Evolutionary conservation across 2,329 filamentous ascomycete genomes (phyloP).

Genomic region (Ilyonectria mors-panacis): DNA sequence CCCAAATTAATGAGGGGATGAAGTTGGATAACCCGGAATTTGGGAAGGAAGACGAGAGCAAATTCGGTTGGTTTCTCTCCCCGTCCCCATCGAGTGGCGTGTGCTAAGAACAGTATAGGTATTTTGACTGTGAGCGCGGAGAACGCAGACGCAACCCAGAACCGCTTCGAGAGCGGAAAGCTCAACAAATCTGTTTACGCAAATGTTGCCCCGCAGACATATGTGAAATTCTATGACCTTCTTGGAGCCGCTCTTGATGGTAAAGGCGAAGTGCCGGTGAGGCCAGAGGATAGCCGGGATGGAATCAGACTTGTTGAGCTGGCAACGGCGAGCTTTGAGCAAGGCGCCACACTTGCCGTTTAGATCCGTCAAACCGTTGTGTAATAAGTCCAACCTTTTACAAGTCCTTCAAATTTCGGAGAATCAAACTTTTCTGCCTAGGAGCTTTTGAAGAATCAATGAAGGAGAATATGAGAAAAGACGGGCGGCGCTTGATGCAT

Average conservation of each 20-base stretch:
- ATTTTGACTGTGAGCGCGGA: neutral
- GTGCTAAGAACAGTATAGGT: neutral
- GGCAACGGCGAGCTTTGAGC: constrained; percentile 1
- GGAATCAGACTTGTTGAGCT: constrained; percentile 3
- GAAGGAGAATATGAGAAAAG: no score
- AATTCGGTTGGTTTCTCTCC: neutral
- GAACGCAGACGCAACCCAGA: neutral
- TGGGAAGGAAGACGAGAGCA: constrained; percentile 6
- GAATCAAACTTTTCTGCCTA: no score
- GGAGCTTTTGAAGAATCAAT: neutral
- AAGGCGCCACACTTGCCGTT: neutral
- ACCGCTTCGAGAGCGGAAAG: constrained; percentile 2
- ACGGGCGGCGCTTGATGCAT: no score
- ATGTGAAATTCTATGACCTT: constrained; percentile 1
- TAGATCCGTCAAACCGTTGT: neutral
- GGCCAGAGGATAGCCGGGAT: constrained; percentile 1
- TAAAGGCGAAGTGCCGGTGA: constrained; percentile 1
- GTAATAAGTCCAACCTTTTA: neutral
- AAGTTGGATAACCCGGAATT: constrained; percentile 10
- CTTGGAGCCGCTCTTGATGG: constrained; percentile 3
- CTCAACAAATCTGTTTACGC: constrained; percentile 3
- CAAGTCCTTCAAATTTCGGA: no score
- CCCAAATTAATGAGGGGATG: constrained; percentile 9
- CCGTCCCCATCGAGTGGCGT: no score
- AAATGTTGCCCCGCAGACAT: neutral